A percentile compares a stretch with the other conserved stretches of the same genome.
Evolutionary conservation across 106 monocot genomes (phyloP).

Genomic region (Apostasia ramifera): DNA sequence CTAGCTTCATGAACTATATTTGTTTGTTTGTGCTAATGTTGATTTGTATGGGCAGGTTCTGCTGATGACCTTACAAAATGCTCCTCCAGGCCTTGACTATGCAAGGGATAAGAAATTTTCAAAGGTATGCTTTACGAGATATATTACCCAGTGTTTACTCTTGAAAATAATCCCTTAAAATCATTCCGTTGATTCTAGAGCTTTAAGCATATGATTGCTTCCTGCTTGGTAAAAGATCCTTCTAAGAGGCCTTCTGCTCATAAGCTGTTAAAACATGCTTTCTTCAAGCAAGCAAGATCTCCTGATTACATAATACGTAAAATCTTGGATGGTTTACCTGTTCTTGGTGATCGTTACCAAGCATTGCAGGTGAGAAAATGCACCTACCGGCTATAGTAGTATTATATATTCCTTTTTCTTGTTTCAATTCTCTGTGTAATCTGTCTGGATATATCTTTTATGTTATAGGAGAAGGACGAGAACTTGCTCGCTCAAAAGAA

Average conservation of each 20-base stretch:
- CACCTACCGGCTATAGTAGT: neutral
- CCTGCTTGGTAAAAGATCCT: slow-evolving; percentile 95
- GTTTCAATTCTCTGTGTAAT: neutral
- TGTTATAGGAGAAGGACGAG: slow-evolving; percentile 67
- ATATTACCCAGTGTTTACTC: neutral
- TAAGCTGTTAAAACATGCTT: slow-evolving; percentile 75
- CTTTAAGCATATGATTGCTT: slow-evolving; percentile 82
- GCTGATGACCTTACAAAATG: slow-evolving; percentile 86
- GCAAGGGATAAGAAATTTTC: slow-evolving; percentile 84
- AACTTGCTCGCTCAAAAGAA: slow-evolving; percentile 77
- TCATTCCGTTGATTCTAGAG: slow-evolving; percentile 21
- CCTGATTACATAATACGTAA: slow-evolving; percentile 58
- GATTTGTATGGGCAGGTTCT: slow-evolving; percentile 40
- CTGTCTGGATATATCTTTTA: neutral
- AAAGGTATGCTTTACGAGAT: slow-evolving; percentile 37
- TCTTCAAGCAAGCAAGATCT: slow-evolving; percentile 89
- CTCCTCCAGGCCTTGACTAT: slow-evolving; percentile 74
- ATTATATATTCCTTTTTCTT: neutral
- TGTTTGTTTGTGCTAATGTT: neutral
- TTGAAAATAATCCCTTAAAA: slow-evolving; percentile 7
- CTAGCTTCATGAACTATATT: no score
- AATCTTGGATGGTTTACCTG: slow-evolving; percentile 71
- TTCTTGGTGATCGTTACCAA: slow-evolving; percentile 68
- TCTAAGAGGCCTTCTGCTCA: slow-evolving; percentile 70
- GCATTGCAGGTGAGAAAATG: slow-evolving; percentile 49